Evolutionary conservation across 306 rosid genomes (phyloP).

Genomic region (Abrus precatorius): DNA sequence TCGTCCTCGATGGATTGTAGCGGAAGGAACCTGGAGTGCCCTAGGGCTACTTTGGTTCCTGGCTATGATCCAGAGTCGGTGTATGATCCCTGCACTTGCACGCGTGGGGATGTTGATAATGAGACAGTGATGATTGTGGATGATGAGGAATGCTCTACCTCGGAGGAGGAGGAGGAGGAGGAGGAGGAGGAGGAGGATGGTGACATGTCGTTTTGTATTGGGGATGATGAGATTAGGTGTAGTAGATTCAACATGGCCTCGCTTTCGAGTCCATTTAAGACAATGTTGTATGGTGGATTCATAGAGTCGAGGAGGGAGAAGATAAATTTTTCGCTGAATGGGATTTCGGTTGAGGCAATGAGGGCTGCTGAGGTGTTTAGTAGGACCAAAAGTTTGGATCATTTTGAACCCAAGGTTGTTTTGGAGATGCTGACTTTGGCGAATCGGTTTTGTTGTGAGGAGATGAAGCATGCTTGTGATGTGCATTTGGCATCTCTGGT

Average conservation of each 20-base stretch:
- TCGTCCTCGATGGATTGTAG: constrained; percentile 69
- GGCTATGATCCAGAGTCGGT: constrained; percentile 76
- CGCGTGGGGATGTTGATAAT: constrained; percentile 2
- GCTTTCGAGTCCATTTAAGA: constrained; percentile 69
- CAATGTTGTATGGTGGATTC: constrained; percentile 88
- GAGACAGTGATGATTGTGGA: neutral
- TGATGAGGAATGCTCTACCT: constrained; percentile 65
- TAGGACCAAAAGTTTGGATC: constrained; percentile 66
- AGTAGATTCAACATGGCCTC: constrained; percentile 67
- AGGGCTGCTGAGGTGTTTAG: constrained; percentile 76
- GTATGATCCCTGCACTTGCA: constrained; percentile 59
- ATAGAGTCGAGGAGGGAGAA: constrained; percentile 70
- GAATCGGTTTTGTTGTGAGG: constrained; percentile 83
- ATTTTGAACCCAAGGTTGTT: constrained; percentile 58
- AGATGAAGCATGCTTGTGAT: constrained; percentile 82
- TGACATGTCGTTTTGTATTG: constrained; percentile 76
- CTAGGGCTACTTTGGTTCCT: constrained; percentile 65
- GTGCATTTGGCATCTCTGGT: constrained; percentile 72
- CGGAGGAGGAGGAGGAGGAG: constrained; percentile 59
- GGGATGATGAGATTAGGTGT: constrained; percentile 76
- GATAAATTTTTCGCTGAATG: constrained; percentile 73
- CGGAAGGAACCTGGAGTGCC: constrained; percentile 80
- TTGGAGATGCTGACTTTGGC: constrained; percentile 76
- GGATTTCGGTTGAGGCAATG: constrained; percentile 73
- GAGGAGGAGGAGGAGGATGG: constrained; percentile 64